These are phyloP conservation scores for Zalaria sp. DNA, from an alignment of 2,329 filamentous ascomycete species.

Conservation along the genomic window DNA sequence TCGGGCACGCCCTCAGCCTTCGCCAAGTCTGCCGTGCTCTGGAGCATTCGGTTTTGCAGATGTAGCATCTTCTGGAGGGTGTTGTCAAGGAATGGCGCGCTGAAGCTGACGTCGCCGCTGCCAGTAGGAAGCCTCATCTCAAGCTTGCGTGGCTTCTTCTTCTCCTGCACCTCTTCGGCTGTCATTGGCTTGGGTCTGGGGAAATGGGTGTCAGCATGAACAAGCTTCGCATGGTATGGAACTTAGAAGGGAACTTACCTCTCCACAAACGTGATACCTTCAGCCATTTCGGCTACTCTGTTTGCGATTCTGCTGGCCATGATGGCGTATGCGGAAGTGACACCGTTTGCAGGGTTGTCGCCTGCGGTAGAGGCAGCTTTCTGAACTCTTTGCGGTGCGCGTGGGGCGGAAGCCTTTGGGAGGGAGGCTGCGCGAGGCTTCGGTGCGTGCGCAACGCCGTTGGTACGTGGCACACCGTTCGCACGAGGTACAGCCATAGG, in stretches of 20 bases:
- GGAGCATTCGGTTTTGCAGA: constrained; percentile 36
- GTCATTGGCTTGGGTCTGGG: constrained; percentile 13
- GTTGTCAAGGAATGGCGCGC: constrained; percentile 39
- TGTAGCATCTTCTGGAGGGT: constrained; percentile 35
- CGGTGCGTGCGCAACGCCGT: constrained; percentile 6
- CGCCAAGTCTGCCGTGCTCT: constrained; percentile 30
- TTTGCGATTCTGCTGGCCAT: constrained; percentile 37
- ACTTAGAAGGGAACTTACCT: constrained; percentile 13
- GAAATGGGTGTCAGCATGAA: not conserved
- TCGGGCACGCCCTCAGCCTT: constrained; percentile 31
- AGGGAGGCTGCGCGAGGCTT: constrained; percentile 9
- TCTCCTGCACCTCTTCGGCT: constrained; percentile 15
- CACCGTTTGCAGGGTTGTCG: constrained; percentile 12
- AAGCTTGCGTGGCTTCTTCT: constrained; percentile 33
- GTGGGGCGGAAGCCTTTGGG: constrained; percentile 6
- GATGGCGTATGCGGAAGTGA: constrained; percentile 33
- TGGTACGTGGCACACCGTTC: constrained; percentile 4
- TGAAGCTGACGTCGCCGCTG: constrained; percentile 28
- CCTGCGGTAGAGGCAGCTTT: constrained; percentile 20
- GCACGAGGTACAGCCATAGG: not conserved
- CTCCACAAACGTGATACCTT: constrained; percentile 38
- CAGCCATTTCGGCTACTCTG: constrained; percentile 37
- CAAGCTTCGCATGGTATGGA: too few relatives aligned
- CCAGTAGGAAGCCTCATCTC: constrained; percentile 31
- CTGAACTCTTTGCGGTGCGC: constrained; percentile 4